Evolutionary conservation across 257 asterid genomes (phyloP), one percentile per base, ranked within the genome.

Genomic region (Euphrasia confusa): DNA sequence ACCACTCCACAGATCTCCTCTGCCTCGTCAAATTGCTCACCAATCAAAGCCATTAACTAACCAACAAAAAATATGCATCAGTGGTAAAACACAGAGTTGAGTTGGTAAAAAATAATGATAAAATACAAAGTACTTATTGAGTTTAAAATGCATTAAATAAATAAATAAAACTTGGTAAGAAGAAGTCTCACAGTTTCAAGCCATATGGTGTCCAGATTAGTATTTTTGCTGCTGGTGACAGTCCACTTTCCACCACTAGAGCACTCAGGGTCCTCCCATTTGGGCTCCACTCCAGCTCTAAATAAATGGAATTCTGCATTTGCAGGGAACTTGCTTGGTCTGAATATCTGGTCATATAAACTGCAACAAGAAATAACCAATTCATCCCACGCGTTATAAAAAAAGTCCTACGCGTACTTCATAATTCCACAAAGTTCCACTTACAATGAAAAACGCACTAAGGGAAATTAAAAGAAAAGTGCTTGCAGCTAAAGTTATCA

Each of bases 201-300:
- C 96, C 96, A 89, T 86, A 89, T 84, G 47, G 54, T 80, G 39
- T 92, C 99, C 26, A 92, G 84, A 61, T 61, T 67, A 21, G 79
- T 21, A 74, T 79, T 92, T 63, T 74, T 73, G 79, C 40, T 76
- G 79, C 83, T 67, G 37, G 67, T 57, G 35, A 80, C 82, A 11
- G 95, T 83, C 98, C 95, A 92, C 75, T 86, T 92, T 79, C 98
- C 97, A 48, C 98, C 98, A 61, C 63, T 81, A 33, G 94, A 90
- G 78, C 97, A 92, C 82, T 88, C 95, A 0, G 95, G 96, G 80
- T 91, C 98, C 83, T 91, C 98, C 98, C 98, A 92, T 72, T 92
- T 92, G 65, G 97, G 99, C 77, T 86, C 97, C 71, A 84, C 79
- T 60, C 96, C 96, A 68, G 84, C 83, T 77, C 78, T 86, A 77